Evolutionary conservation across 2,329 filamentous ascomycete genomes (phyloP).

Genomic region (Botryotinia globosa): DNA sequence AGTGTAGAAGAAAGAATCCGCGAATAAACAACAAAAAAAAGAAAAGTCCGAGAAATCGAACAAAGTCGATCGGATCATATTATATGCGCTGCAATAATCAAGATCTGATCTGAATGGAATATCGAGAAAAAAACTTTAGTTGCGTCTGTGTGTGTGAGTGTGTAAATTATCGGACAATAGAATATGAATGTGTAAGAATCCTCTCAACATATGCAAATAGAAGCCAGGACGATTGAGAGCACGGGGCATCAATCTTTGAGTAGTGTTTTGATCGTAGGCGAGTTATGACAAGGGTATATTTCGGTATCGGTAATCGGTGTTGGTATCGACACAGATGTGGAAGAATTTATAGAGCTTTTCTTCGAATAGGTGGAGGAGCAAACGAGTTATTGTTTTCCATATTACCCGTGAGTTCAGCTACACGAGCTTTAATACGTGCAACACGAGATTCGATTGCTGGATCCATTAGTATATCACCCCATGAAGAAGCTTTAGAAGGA

Average conservation of each 20-base stretch:
- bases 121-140: not conserved
- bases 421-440: slow-evolving; percentile 94
- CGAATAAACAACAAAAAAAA: not conserved
- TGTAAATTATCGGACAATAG: slow-evolving; percentile 12
- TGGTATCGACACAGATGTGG: not conserved
- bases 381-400: slow-evolving; percentile 52
- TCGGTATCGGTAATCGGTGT: not conserved
- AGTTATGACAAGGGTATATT: not conserved
- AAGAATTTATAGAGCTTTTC: slow-evolving; percentile 3
- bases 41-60: not conserved
- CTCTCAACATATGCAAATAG: not conserved
- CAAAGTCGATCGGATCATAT: not conserved
- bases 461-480: slow-evolving; percentile 32
- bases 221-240: not conserved
- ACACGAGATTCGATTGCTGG: slow-evolving; percentile 92
- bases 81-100: slow-evolving; percentile 18
- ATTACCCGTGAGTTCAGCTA: slow-evolving; percentile 87
- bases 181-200: not conserved
- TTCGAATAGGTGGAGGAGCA: slow-evolving; percentile 22
- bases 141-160: not conserved
- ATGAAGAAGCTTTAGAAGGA: not conserved
- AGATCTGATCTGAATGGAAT: not conserved
- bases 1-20: not conserved
- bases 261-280: not conserved
- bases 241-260: not conserved